A percentile compares a stretch with the other conserved stretches of the same genome.
Evolutionary conservation across 768 basidiomycete genomes (phyloP).

Genomic region (Lepiota brunneoincarnata): DNA sequence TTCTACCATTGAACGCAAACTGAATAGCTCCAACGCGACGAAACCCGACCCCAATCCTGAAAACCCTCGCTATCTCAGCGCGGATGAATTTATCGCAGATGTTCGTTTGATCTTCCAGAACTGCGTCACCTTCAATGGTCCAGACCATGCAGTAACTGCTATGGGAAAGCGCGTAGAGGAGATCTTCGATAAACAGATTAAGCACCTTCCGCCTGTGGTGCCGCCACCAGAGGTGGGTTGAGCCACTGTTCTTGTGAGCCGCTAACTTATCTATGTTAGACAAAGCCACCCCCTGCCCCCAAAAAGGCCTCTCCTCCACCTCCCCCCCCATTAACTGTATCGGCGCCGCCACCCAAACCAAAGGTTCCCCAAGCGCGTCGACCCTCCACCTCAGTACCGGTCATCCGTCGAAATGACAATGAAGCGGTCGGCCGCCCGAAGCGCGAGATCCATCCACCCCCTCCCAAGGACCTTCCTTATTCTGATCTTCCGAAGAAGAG

Average conservation of each 20-base stretch:
- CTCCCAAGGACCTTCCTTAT: constrained; percentile 87
- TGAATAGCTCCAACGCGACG: constrained; percentile 71
- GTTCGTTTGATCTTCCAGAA: constrained; percentile 89
- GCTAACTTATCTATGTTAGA: constrained; percentile 19
- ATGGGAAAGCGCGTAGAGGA: constrained; percentile 83
- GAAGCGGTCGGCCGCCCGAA: constrained; percentile 76
- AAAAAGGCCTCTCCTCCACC: constrained; percentile 46
- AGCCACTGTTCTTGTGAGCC: constrained; percentile 8
- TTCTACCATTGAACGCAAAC: constrained; percentile 86
- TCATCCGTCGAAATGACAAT: constrained; percentile 77
- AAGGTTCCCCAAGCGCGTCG: constrained; percentile 53
- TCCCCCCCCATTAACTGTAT: constrained; percentile 35
- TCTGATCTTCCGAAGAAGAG: constrained; percentile 71
- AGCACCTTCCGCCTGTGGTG: constrained; percentile 72
- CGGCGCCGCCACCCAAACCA: constrained; percentile 44
- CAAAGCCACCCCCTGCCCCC: constrained; percentile 42
- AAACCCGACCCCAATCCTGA: constrained; percentile 69
- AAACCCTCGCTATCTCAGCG: constrained; percentile 74
- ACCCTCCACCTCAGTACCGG: constrained; percentile 77
- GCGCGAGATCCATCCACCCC: constrained; percentile 96
- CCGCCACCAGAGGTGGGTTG: constrained; percentile 52
- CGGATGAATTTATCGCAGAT: constrained; percentile 82
- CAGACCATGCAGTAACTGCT: constrained; percentile 74
- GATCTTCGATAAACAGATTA: constrained; percentile 85
- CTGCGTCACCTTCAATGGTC: constrained; percentile 89